Conservation (phyloP, 306 rosid species). For the Inga leiocalycina region DNA sequence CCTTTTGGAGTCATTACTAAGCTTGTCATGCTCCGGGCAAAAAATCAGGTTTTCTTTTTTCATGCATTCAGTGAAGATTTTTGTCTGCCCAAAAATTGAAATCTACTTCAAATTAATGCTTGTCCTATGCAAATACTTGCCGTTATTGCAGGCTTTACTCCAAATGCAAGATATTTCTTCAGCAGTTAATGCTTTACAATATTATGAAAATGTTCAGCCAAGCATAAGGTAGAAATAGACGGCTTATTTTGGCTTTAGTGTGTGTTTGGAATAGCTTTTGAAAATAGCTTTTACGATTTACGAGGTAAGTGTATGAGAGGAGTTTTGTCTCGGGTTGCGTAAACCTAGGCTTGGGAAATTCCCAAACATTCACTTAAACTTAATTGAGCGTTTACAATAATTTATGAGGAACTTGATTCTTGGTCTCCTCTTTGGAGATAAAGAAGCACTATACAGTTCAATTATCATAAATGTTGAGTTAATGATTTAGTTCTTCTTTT, state of each 20-base stretch:
- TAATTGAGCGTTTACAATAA: conserved; percentile 11
- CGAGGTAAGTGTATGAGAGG: too few species aligned
- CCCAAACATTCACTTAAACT: not conserved
- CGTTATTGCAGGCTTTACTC: conserved; percentile 76
- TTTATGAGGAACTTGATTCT: conserved; percentile 9
- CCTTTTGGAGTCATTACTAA: conserved; percentile 97
- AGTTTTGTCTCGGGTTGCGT: too few species aligned
- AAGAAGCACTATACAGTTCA: not conserved
- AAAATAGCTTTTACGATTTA: too few species aligned
- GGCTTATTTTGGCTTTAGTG: not conserved
- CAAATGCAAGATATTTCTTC: conserved; percentile 95
- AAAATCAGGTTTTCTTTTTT: conserved; percentile 79
- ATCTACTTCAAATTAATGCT: conserved; percentile 6
- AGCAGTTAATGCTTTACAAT: conserved; percentile 87
- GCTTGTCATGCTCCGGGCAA: conserved; percentile 99
- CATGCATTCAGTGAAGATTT: not conserved
- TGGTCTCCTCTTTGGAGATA: not conserved
- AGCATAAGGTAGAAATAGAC: conserved; percentile 70
- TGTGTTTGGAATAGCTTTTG: too few species aligned
- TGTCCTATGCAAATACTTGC: conserved; percentile 18
- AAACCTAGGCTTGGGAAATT: too few species aligned
- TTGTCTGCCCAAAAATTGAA: conserved; percentile 21
- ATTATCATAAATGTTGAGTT: conserved; percentile 15
- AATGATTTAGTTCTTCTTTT: conserved; percentile 23
- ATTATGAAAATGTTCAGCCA: conserved; percentile 82